These are phyloP conservation scores for Chytriomyces sp. DNA, from an alignment of 192 early-diverging fungal genomes.

Conservation along the genomic window DNA sequence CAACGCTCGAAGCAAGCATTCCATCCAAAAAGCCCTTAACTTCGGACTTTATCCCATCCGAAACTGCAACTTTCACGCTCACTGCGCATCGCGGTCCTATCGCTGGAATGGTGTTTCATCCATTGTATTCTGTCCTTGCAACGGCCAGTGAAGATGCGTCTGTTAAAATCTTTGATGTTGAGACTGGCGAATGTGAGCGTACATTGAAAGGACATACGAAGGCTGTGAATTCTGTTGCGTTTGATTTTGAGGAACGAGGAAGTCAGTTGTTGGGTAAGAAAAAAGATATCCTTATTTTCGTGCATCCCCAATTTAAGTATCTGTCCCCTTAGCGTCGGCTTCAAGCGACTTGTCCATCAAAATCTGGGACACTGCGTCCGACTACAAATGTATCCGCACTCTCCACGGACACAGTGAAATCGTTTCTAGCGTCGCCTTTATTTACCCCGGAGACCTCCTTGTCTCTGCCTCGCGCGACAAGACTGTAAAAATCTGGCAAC, in stretches of 20 bases:
- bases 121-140: slow-evolving; percentile 80
- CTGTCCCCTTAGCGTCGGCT: background rate
- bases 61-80: slow-evolving; percentile 51
- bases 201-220: slow-evolving; percentile 96
- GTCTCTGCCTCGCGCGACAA: slow-evolving; percentile 90
- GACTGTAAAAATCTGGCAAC: slow-evolving; percentile 91
- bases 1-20: slow-evolving; percentile 56
- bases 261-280: slow-evolving; percentile 77
- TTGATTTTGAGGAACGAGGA: slow-evolving; percentile 59
- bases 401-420: slow-evolving; percentile 93
- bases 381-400: slow-evolving; percentile 83
- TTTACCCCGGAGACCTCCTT: slow-evolving; percentile 69
- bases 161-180: slow-evolving; percentile 93
- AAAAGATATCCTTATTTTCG: background rate
- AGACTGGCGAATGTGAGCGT: slow-evolving; percentile 89
- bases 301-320: too few relatives aligned
- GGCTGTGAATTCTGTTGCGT: slow-evolving; percentile 84
- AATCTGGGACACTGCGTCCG: slow-evolving; percentile 86
- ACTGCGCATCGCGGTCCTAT: slow-evolving; percentile 82
- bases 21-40: slow-evolving; percentile 45
- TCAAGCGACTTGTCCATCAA: slow-evolving; percentile 92
- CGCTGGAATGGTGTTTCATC: slow-evolving; percentile 84
- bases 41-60: slow-evolving; percentile 10
- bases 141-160: slow-evolving; percentile 91
- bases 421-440: slow-evolving; percentile 78